These are phyloP conservation scores for Zymoseptoria brevis DNA, from an alignment of 2,329 filamentous ascomycete genomes.

Conservation along the genomic window DNA sequence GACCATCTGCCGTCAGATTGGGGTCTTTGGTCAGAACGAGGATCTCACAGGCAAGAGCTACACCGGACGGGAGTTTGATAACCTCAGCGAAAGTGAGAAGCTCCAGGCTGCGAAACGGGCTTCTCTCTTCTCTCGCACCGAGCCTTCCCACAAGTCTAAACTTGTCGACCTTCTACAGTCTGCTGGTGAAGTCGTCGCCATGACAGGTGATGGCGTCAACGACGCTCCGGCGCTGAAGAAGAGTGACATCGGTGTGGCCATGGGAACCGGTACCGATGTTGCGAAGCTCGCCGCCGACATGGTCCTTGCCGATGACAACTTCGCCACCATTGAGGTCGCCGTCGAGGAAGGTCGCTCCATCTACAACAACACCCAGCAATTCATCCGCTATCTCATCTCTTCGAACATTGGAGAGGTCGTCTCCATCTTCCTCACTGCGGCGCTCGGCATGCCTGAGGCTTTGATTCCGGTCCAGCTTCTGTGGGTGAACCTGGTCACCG, in stretches of 20 bases:
- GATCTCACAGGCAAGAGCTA: constrained; percentile 86
- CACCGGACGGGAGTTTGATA: constrained; percentile 91
- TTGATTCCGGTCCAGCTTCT: constrained; percentile 93
- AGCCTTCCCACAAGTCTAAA: constrained; percentile 94
- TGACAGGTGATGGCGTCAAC: constrained; percentile 98
- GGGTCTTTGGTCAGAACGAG: constrained; percentile 76
- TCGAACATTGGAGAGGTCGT: constrained; percentile 99
- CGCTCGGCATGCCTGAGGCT: constrained; percentile 93
- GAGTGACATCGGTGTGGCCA: constrained; percentile 96
- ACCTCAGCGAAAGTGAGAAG: constrained; percentile 68
- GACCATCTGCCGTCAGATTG: constrained; percentile 94
- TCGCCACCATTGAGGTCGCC: constrained; percentile 91
- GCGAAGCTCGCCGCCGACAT: constrained; percentile 95
- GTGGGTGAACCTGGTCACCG: constrained; percentile 97
- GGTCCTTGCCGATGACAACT: constrained; percentile 98
- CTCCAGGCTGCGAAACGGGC: constrained; percentile 76
- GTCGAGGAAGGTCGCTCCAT: constrained; percentile 97
- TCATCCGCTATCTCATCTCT: constrained; percentile 97
- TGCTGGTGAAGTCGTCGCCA: constrained; percentile 88
- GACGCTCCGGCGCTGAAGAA: constrained; percentile 97
- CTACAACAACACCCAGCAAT: constrained; percentile 99
- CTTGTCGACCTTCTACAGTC: constrained; percentile 93
- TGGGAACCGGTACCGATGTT: constrained; percentile 96
- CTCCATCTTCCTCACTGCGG: constrained; percentile 95
- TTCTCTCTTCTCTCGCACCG: constrained; percentile 90